Evolutionary conservation across 2,329 filamentous ascomycete species (phyloP).

Genomic region (Tympanopsis confertula): DNA sequence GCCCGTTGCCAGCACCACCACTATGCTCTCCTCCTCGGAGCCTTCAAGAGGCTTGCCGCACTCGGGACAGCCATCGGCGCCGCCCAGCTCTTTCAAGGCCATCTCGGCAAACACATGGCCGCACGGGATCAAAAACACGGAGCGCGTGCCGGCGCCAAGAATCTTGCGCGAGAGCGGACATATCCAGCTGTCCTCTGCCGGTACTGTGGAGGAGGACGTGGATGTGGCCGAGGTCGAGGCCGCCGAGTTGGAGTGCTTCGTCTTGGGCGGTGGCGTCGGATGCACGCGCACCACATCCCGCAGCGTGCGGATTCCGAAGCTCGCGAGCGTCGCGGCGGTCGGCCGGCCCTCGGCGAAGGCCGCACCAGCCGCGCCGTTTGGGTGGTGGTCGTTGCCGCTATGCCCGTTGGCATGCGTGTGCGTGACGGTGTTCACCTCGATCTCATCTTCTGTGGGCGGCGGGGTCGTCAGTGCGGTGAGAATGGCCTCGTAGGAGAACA

Average conservation of each 20-base stretch:
- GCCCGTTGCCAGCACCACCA: conserved; percentile 65
- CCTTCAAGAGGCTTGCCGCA: conserved; percentile 69
- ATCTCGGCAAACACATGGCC: conserved; percentile 87
- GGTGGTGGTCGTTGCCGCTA: too few relatives aligned
- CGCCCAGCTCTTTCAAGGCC: conserved; percentile 69
- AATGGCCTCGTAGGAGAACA: conserved; percentile 93
- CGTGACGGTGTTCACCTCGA: too few relatives aligned
- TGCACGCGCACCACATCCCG: conserved; percentile 81
- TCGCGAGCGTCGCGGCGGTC: conserved; percentile 24
- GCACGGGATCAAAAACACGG: conserved; percentile 86
- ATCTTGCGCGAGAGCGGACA: conserved; percentile 83
- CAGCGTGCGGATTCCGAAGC: conserved; percentile 61
- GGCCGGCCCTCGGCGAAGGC: conserved; percentile 10
- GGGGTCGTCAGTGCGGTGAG: conserved; percentile 49
- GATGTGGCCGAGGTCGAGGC: too few relatives aligned
- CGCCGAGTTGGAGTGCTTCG: conserved; percentile 24
- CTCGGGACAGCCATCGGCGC: conserved; percentile 50
- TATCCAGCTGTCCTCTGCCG: conserved; percentile 50
- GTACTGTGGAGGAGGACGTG: too few relatives aligned
- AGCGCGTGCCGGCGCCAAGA: conserved; percentile 67
- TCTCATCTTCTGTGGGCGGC: too few relatives aligned
- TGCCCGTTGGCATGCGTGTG: too few relatives aligned
- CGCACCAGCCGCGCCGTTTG: conserved; percentile 31
- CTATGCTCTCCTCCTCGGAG: conserved; percentile 64
- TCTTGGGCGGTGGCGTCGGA: conserved; percentile 36